These are phyloP conservation scores for Trichosporon coremiiforme DNA, from an alignment of 1,284 basidiomycete genomes.

Conservation along the genomic window DNA sequence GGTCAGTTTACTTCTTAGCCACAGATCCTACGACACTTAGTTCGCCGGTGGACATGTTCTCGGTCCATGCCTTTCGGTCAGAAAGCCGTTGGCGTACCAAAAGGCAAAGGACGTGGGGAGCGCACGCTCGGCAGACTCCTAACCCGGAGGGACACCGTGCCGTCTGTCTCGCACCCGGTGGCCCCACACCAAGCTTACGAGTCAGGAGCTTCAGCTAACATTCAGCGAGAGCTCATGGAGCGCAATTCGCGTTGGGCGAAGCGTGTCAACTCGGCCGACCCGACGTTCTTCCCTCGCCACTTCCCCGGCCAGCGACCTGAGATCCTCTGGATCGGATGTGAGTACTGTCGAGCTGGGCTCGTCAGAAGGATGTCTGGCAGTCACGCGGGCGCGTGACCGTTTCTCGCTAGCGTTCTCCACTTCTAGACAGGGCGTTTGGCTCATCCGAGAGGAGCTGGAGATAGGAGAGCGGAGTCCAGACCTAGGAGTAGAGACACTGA, in stretches of 20 bases:
- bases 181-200: not conserved
- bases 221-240: slow-evolving; percentile 32
- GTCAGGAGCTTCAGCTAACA: not conserved
- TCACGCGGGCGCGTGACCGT: not conserved
- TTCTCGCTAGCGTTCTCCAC: not conserved
- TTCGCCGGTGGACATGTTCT: too few relatives aligned
- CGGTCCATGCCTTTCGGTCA: too few relatives aligned
- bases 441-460: not conserved
- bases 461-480: too few relatives aligned
- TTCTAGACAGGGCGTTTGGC: not conserved
- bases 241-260: slow-evolving; percentile 33
- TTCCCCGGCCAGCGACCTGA: slow-evolving; percentile 53
- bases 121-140: not conserved
- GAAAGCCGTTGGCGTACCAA: too few relatives aligned
- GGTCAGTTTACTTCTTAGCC: not conserved
- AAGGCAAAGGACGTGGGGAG: too few relatives aligned
- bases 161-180: not conserved
- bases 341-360: slow-evolving; percentile 23
- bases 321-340: slow-evolving; percentile 55
- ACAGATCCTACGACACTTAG: too few relatives aligned
- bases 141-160: not conserved
- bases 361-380: not conserved
- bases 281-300: slow-evolving; percentile 51
- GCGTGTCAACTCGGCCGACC: slow-evolving; percentile 23
- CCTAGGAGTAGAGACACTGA: slow-evolving; percentile 7